These are phyloP conservation scores for Rhynchosporium agropyri DNA, from an alignment of 2,329 filamentous ascomycete species.

Conservation along the genomic window DNA sequence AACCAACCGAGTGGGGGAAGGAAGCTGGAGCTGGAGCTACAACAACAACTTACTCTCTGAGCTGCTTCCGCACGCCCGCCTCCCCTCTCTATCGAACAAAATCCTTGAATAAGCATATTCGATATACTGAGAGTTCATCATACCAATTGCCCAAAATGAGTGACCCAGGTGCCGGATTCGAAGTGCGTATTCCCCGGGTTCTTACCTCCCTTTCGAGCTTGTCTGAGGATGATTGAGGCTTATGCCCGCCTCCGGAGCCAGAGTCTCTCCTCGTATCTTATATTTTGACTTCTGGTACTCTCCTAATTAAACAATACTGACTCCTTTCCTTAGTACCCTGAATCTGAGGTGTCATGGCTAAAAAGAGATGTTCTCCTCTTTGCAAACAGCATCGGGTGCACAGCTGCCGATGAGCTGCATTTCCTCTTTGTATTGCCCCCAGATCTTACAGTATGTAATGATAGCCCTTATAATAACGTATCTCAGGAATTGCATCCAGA, in stretches of 20 bases:
- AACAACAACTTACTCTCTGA: constrained; percentile 2
- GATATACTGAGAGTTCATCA: neutral
- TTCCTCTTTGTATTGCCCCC: constrained; percentile 75
- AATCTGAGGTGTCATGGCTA: constrained; percentile 76
- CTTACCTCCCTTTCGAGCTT: too few relatives aligned
- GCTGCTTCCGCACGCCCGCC: neutral
- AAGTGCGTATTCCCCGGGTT: constrained; percentile 43
- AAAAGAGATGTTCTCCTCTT: constrained; percentile 90
- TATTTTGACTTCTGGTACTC: too few relatives aligned
- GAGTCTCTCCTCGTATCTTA: too few relatives aligned
- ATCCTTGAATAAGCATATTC: neutral
- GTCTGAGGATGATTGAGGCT: too few relatives aligned
- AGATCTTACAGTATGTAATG: constrained; percentile 22
- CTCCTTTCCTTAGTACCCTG: constrained; percentile 56
- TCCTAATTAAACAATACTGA: too few relatives aligned
- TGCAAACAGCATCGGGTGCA: constrained; percentile 84
- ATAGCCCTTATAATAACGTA: neutral
- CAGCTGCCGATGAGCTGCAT: constrained; percentile 78
- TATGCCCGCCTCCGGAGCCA: too few relatives aligned
- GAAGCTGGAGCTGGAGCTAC: constrained; percentile 27
- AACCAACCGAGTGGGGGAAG: constrained; percentile 15
- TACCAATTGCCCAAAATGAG: constrained; percentile 35
- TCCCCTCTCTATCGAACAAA: neutral
- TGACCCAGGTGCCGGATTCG: constrained; percentile 66
- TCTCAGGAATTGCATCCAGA: constrained; percentile 82